These are phyloP conservation scores for Blumeria hordei DNA, from an alignment of 2,329 filamentous ascomycete species.

Conservation along the genomic window DNA sequence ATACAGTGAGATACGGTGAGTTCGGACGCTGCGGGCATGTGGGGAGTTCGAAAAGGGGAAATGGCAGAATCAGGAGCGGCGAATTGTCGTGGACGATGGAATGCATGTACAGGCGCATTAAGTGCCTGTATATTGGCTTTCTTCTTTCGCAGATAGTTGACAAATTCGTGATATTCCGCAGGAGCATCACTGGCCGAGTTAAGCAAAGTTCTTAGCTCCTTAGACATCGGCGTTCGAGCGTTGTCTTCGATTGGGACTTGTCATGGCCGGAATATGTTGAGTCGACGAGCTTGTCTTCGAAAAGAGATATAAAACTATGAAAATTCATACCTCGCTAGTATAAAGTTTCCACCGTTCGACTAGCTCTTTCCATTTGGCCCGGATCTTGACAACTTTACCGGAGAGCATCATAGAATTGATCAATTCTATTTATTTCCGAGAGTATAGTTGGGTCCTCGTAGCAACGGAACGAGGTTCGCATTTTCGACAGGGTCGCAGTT, in stretches of 20 bases:
- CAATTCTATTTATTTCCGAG: background rate
- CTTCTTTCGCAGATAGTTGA: background rate
- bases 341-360: background rate
- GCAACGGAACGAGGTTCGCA: background rate
- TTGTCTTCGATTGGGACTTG: background rate
- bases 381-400: background rate
- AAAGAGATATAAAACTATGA: background rate
- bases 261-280: background rate
- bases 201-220: background rate
- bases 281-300: background rate
- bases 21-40: background rate
- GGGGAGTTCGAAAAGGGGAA: background rate
- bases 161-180: background rate
- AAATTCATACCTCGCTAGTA: background rate
- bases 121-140: background rate
- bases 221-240: background rate
- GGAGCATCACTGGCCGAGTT: background rate
- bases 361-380: background rate
- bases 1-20: background rate
- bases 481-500: background rate
- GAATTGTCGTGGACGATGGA: background rate
- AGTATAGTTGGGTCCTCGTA: background rate
- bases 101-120: background rate
- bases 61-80: background rate
- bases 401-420: background rate